phyloP scores from a whole-genome alignment of 331 rosid species.

The Phaseolus coccineus region DNA sequence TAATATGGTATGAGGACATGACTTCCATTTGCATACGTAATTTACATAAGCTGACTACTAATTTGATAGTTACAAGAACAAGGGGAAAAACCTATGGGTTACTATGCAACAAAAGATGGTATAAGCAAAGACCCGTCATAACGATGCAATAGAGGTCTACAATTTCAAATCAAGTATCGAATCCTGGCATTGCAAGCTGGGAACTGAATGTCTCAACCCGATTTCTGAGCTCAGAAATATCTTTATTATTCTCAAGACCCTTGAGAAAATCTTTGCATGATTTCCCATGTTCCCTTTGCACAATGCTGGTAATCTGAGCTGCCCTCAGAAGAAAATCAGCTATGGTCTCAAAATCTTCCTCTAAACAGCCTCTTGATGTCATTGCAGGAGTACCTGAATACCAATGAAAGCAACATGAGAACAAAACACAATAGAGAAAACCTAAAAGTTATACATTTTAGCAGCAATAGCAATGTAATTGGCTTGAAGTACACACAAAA shows the following conservation, averaged over 20 bases:
- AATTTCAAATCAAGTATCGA: constrained; percentile 54
- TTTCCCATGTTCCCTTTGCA: constrained; percentile 74
- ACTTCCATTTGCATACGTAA: constrained; percentile 18
- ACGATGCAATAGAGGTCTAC: constrained; percentile 28
- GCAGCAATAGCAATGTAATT: neutral
- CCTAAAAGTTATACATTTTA: constrained; percentile 1
- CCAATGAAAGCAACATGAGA: constrained; percentile 12
- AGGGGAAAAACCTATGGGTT: constrained; percentile 4
- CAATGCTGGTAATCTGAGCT: constrained; percentile 66
- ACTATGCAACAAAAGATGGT: constrained; percentile 43
- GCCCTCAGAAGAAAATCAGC: constrained; percentile 80
- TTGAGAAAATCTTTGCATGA: constrained; percentile 67
- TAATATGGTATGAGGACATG: constrained; percentile 13
- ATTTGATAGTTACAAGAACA: neutral
- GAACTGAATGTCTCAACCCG: constrained; percentile 76
- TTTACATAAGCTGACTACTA: constrained; percentile 37
- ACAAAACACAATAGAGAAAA: constrained; percentile 5
- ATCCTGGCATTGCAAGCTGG: constrained; percentile 86
- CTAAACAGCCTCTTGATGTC: constrained; percentile 88
- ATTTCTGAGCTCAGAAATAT: constrained; percentile 63
- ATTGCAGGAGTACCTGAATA: constrained; percentile 87
- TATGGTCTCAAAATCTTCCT: constrained; percentile 82
- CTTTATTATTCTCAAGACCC: constrained; percentile 68
- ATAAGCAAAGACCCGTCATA: constrained; percentile 30
- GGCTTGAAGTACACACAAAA: constrained; percentile 19